Evolutionary conservation across 257 asterid species (phyloP).

Genomic region (Solanum appendiculatum): DNA sequence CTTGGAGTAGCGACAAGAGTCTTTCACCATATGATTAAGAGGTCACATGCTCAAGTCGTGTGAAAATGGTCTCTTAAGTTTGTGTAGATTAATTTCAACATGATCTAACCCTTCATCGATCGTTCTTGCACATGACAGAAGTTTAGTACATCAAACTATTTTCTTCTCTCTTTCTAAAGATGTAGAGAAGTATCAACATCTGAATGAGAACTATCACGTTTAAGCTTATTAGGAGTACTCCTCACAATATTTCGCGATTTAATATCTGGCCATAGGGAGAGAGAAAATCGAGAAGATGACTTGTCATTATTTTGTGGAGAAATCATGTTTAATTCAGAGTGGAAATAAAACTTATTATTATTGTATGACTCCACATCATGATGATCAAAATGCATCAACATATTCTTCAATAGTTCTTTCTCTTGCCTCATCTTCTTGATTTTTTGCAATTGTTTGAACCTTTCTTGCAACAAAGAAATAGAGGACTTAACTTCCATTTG

Average conservation of each 20-base stretch:
- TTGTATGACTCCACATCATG: neutral
- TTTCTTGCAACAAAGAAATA: conserved; percentile 24
- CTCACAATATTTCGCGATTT: neutral
- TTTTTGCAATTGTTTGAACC: conserved; percentile 21
- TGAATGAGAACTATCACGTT: neutral
- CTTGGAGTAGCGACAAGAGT: neutral
- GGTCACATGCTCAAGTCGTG: neutral
- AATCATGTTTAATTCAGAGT: neutral
- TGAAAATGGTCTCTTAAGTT: neutral
- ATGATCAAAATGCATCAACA: neutral
- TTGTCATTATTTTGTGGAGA: neutral
- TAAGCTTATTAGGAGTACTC: neutral
- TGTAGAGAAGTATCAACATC: conserved; percentile 36
- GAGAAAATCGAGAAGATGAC: conserved; percentile 5
- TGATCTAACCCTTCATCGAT: neutral
- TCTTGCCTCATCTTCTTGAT: conserved; percentile 26
- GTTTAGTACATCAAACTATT: neutral
- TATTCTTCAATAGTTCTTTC: conserved; percentile 10
- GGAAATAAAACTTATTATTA: neutral
- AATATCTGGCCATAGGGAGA: conserved; percentile 8
- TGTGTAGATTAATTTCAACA: neutral
- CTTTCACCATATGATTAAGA: neutral
- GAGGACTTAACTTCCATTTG: conserved; percentile 8
- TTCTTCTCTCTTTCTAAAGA: conserved; percentile 4
- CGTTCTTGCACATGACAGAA: neutral